These are phyloP conservation scores for Chlorella vulgaris DNA, from an alignment of 139 green algal species.

Conservation along the genomic window DNA sequence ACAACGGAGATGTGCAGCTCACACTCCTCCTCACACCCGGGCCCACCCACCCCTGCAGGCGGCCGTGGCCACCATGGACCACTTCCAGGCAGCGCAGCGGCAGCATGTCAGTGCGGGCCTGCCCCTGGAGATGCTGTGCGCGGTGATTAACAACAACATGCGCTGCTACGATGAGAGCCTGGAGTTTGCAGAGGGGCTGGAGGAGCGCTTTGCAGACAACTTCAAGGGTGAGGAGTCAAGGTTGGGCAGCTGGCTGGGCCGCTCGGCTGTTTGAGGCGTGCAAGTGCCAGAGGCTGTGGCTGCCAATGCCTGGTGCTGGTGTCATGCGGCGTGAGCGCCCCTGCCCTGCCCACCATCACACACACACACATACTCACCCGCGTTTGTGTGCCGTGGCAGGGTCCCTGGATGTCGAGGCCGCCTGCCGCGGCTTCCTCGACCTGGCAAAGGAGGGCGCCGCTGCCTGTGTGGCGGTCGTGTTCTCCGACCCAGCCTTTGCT, in stretches of 20 bases:
- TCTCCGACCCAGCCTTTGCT: slow-evolving; percentile 50
- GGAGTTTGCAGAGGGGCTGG: slow-evolving; percentile 75
- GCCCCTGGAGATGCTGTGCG: slow-evolving; percentile 69
- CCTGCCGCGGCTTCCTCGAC: slow-evolving; percentile 74
- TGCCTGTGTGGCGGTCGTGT: slow-evolving; percentile 47
- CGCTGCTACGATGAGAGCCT: slow-evolving; percentile 81
- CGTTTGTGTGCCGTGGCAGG: slow-evolving; percentile 8
- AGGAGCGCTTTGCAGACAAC: slow-evolving; percentile 38
- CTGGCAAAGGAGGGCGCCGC: slow-evolving; percentile 57
- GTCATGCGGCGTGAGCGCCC: no score
- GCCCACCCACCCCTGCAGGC: no score
- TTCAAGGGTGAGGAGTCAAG: slow-evolving; percentile 24
- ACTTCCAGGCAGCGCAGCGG: slow-evolving; percentile 41
- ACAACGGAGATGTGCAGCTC: no score
- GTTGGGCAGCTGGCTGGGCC: not conserved
- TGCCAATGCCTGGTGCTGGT: no score
- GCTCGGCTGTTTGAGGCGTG: not conserved
- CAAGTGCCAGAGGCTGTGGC: no score
- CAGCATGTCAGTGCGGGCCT: slow-evolving; percentile 8
- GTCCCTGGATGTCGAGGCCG: slow-evolving; percentile 67
- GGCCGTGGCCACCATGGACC: slow-evolving; percentile 12
- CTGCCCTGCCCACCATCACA: not conserved
- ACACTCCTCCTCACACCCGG: no score
- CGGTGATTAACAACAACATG: slow-evolving; percentile 83
- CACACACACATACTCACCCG: not conserved